These are phyloP conservation scores for Debaryomyces sp. DNA, from an alignment of 1,139 yeast species.

Conservation along the genomic window DNA sequence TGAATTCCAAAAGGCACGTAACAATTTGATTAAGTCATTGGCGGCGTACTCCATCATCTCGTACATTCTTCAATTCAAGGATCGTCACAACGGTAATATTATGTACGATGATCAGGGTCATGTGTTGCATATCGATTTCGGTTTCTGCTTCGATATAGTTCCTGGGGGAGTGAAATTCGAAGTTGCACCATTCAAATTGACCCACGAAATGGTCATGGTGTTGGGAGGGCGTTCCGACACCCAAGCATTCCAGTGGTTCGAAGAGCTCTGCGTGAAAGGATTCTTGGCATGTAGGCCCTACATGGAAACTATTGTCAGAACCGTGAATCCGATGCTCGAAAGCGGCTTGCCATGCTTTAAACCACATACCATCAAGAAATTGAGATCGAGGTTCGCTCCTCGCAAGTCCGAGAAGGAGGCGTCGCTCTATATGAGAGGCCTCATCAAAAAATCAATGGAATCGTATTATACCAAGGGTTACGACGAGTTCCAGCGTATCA, in stretches of 20 bases:
- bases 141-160: conserved; percentile 97
- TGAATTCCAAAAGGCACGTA: conserved; percentile 88
- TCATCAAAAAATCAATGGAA: conserved; percentile 82
- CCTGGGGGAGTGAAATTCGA: conserved; percentile 99
- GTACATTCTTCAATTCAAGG: conserved; percentile 90
- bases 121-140: conserved; percentile 94
- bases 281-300: conserved; percentile 88
- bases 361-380: conserved; percentile 74
- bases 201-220: conserved; percentile 94
- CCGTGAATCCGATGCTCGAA: conserved; percentile 91
- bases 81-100: conserved; percentile 97
- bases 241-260: conserved; percentile 92
- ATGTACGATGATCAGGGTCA: conserved; percentile 98
- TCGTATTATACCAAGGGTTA: conserved; percentile 91
- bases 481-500: conserved; percentile 94
- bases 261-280: conserved; percentile 92
- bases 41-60: conserved; percentile 97
- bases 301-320: conserved; percentile 81
- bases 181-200: conserved; percentile 94
- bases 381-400: conserved; percentile 80
- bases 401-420: conserved; percentile 85
- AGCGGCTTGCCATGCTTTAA: conserved; percentile 97
- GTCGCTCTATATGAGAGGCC: conserved; percentile 69
- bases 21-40: conserved; percentile 87
- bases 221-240: conserved; percentile 88